These are phyloP conservation scores for Diutina sp. DNA, from an alignment of 1,139 yeast genomes.

Conservation along the genomic window DNA sequence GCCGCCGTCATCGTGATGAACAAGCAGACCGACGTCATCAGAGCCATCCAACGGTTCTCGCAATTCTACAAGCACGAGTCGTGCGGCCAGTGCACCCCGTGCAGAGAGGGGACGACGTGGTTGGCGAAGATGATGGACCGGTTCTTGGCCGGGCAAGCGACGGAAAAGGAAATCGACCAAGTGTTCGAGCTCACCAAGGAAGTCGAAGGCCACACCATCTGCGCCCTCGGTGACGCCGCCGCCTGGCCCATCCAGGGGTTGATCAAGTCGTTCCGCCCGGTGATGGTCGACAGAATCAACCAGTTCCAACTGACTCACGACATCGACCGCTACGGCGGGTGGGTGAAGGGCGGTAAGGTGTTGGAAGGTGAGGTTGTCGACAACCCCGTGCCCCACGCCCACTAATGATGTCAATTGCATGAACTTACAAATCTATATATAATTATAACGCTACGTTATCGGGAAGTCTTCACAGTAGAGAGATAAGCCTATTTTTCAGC, in stretches of 20 bases:
- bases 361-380: conserved; percentile 56
- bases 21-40: conserved; percentile 69
- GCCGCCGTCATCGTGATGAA: conserved; percentile 89
- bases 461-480: background rate
- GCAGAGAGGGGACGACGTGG: conserved; percentile 92
- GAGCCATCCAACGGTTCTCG: conserved; percentile 75
- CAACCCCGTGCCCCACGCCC: conserved; percentile 40
- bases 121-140: conserved; percentile 74
- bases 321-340: conserved; percentile 54
- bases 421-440: background rate
- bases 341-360: conserved; percentile 55
- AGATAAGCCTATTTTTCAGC: no score
- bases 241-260: conserved; percentile 91
- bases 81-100: conserved; percentile 90
- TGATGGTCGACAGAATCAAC: conserved; percentile 60
- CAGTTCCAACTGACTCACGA: conserved; percentile 29
- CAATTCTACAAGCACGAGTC: conserved; percentile 83
- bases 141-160: conserved; percentile 66
- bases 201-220: conserved; percentile 81
- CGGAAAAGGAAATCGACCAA: conserved; percentile 69
- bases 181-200: conserved; percentile 71
- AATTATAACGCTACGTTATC: background rate
- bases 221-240: conserved; percentile 88
- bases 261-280: conserved; percentile 71
- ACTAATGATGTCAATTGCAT: conserved; percentile 10